Evolutionary conservation across 1,284 basidiomycete species (phyloP), one percentile per base, ranked within the genome.

Genomic region (Fomitopsis palustris): DNA sequence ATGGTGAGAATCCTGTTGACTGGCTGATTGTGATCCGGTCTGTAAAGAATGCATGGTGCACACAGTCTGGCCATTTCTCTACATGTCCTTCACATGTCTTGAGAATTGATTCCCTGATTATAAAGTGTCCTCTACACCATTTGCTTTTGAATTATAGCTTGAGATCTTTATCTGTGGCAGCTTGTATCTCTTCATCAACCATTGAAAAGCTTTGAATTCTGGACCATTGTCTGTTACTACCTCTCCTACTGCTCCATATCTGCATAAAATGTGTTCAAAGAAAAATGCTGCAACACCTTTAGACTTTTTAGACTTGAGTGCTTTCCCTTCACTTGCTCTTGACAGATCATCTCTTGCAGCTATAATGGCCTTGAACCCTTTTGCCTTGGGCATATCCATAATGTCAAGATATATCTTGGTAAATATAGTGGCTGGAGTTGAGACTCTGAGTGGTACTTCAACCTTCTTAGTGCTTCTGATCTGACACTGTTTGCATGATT

Each of bases 101-200:
- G 23, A 75, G 60, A 1, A 79, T 33, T 0, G 72, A 66, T 60
- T 79, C 51, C 16, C 61, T 49, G 6, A 78, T 66, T 41, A 73
- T 68, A 53, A 64, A 73, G 56, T 81, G 79, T 1, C 63, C 57
- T 1, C 69, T 0, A 75, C 60, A 0, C 78, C 72, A 52, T 81
- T 81, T 0, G 72, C 74, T 2, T 67, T 67, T 0, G 76, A 81
- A 56, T 82, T 82, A 58, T 82, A 82, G 0, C 68, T 68, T 0
- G 72, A 76, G 9, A 82, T 79, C 0, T 65, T 37, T 35, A 82
- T 79, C 33, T 78, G 73, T 0, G 60, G 47, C 9, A 81, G 73
- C 1, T 67, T 42, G 54, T 78, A 81, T 1, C 67, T 62, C 7
- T 71, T 57, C 0, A 62, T 61, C 0, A 81, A 66, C 8, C 69